Evolutionary conservation across 208 protist genomes (phyloP).

Genomic region (Herpetomonas muscarum): DNA sequence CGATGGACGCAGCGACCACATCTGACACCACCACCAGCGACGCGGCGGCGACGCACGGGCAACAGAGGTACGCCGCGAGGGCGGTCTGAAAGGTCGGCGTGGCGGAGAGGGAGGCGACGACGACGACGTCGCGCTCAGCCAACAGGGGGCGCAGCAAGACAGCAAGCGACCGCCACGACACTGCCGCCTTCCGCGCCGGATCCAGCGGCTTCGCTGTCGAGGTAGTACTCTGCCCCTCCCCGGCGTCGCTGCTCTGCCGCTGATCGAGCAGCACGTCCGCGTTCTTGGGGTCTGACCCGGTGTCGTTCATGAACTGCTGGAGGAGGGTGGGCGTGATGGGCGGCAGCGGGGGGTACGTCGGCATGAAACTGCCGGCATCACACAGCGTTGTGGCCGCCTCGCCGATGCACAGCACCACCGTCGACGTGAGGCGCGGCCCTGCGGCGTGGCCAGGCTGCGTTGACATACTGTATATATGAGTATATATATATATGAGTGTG

Average conservation of each 20-base stretch:
- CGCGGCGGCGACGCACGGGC: constrained; percentile 11
- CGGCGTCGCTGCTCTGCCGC: no score
- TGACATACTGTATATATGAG: not conserved
- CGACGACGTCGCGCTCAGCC: constrained; percentile 24
- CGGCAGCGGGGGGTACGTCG: constrained; percentile 20
- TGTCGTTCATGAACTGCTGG: not conserved
- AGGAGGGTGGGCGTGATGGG: constrained; percentile 20
- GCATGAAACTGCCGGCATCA: constrained; percentile 34
- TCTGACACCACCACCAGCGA: constrained; percentile 55
- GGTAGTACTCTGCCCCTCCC: no score
- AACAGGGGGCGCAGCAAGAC: constrained; percentile 23
- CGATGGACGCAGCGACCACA: constrained; percentile 45
- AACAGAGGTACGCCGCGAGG: constrained; percentile 29
- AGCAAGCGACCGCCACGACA: not conserved
- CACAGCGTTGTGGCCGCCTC: constrained; percentile 31
- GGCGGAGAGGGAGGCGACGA: constrained; percentile 31
- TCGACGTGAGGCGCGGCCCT: no score
- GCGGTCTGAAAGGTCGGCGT: constrained; percentile 24
- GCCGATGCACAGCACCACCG: constrained; percentile 27
- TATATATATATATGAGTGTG: constrained; percentile 1
- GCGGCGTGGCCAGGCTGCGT: no score
- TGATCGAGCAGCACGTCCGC: not conserved
- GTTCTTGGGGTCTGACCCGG: no score
- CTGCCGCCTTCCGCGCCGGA: no score
- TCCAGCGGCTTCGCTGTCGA: no score